Percentiles rank a stretch among this genome's conserved stretches.
Evolutionary conservation across 2,329 filamentous ascomycete genomes (phyloP).

Genomic region (Colletotrichum sp.): DNA sequence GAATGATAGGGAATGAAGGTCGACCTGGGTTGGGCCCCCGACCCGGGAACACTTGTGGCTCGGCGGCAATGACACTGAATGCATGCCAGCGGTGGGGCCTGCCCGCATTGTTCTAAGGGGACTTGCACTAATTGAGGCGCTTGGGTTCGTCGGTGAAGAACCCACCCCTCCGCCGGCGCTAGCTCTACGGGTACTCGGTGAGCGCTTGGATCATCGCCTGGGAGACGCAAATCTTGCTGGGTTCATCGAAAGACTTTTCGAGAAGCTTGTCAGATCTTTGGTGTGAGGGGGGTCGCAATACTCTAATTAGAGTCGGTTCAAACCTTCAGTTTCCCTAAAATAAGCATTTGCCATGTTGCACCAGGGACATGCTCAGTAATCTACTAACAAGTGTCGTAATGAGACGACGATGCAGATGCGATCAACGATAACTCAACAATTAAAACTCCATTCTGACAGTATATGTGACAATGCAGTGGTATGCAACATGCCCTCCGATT

Average conservation of each 20-base stretch:
- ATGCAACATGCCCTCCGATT: conserved; percentile 14
- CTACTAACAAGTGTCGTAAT: background rate
- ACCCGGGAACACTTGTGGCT: conserved; percentile 8
- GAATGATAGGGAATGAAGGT: conserved; percentile 16
- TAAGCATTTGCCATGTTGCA: background rate
- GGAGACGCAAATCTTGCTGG: background rate
- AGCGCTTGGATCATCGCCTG: background rate
- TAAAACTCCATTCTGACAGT: conserved; percentile 3
- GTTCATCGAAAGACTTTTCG: background rate
- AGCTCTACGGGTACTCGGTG: conserved; percentile 2
- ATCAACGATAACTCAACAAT: background rate
- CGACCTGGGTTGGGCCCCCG: conserved; percentile 4
- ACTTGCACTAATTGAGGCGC: conserved; percentile 20
- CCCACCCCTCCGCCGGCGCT: background rate
- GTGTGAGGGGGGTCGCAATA: background rate
- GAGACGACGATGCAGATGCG: background rate
- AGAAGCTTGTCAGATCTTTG: background rate
- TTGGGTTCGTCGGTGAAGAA: conserved; percentile 8
- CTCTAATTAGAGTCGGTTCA: background rate
- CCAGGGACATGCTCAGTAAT: background rate
- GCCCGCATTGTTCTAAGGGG: conserved; percentile 18
- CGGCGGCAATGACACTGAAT: conserved; percentile 2
- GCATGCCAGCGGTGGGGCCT: conserved; percentile 10
- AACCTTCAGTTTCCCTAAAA: background rate
- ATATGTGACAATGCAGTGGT: conserved; percentile 4